These are phyloP conservation scores for Coemansia sp. DNA, from an alignment of 192 early-diverging fungal genomes.

Conservation along the genomic window DNA sequence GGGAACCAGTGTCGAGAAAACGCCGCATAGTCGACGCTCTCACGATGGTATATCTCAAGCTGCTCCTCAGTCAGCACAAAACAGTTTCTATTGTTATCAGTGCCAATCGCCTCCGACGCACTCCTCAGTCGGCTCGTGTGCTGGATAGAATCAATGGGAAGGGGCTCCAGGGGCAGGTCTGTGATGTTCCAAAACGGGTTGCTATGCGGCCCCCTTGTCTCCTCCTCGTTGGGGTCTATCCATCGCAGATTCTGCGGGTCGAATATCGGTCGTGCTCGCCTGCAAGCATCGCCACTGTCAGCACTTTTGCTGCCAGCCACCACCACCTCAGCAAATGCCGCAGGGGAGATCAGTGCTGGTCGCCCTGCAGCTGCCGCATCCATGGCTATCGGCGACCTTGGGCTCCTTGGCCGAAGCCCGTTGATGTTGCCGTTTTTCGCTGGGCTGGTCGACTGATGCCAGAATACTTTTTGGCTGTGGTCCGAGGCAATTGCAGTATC, in stretches of 20 bases:
- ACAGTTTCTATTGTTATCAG: slow-evolving; percentile 24
- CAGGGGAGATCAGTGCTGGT: slow-evolving; percentile 43
- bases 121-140: slow-evolving; percentile 26
- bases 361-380: slow-evolving; percentile 24
- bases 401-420: slow-evolving; percentile 20
- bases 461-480: slow-evolving; percentile 14
- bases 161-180: slow-evolving; percentile 44
- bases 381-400: slow-evolving; percentile 21
- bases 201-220: slow-evolving; percentile 10
- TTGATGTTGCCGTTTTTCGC: not conserved
- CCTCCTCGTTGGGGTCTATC: slow-evolving; percentile 40
- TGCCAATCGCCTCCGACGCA: slow-evolving; percentile 36
- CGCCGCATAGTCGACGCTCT: slow-evolving; percentile 49
- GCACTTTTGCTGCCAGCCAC: slow-evolving; percentile 6
- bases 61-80: slow-evolving; percentile 50
- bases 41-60: slow-evolving; percentile 41
- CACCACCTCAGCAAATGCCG: slow-evolving; percentile 15
- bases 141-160: slow-evolving; percentile 22
- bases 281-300: slow-evolving; percentile 11
- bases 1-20: slow-evolving; percentile 55
- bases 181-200: slow-evolving; percentile 53
- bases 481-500: slow-evolving; percentile 14
- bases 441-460: slow-evolving; percentile 12
- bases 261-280: slow-evolving; percentile 44
- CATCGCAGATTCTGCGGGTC: slow-evolving; percentile 53